Evolutionary conservation across 2,329 filamentous ascomycete genomes (phyloP), one percentile per base, ranked within the genome.

Genomic region (Alternaria arborescens): DNA sequence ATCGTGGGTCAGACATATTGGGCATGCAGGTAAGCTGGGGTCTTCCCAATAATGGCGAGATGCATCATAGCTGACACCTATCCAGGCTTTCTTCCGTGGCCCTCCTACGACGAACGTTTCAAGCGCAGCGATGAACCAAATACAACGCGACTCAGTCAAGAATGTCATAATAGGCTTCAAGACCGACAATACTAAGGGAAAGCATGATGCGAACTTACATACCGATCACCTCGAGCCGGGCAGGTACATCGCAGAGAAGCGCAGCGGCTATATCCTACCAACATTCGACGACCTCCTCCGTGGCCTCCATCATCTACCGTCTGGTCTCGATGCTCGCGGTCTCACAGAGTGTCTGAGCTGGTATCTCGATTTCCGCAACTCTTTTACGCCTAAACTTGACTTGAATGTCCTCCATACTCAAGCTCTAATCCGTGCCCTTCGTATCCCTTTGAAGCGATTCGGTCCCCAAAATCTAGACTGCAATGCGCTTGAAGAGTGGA

Each of bases 391-490:
- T 3, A 52, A 20, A n/a, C 61, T 76, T 0, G 58, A 73, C 3
- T 41, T 75, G 4, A 74, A 71, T 20, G 70, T 74, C 0, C 57
- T 75, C 38, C 72, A 76, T 34, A 61, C 67, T 3, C 72, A 71
- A 43, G 55, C 68, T 4, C 56, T 76, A 8, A 54, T 67, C 2
- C 61, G 68, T 3, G 72, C 69, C 0, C 57, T 74, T 14, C 53
- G 55, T 5, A 30, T 55, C 1, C 69, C 70, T 5, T 18, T 71
- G 5, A 64, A 62, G 42, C 30, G 42, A 0, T 62, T 55, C 34
- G 71, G 68, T 1, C 61, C 61, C 3, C 62, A 65, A 41, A 72
- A 73, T 52, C 38, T 72, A 6, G 69, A 74, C 55, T 48, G 41
- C 10, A 58, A 58, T n/a, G 62, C 60, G 1, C 42, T 73, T 6